These are phyloP conservation scores for Balamuthia mandrillaris DNA, from an alignment of 208 protist genomes.

Conservation along the genomic window DNA sequence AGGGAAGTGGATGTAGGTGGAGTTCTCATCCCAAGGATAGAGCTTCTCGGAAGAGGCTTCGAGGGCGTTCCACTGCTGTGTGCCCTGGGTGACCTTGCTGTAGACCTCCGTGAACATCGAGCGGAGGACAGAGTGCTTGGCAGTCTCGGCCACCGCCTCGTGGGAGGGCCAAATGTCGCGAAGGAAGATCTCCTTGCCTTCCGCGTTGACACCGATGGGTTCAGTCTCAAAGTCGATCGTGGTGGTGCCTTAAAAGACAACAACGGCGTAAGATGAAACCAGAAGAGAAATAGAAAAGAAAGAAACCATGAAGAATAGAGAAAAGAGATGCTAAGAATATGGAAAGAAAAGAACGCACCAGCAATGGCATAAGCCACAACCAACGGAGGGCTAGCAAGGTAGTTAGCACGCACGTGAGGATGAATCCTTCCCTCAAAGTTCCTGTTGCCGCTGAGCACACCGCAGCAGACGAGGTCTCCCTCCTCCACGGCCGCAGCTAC, in stretches of 20 bases:
- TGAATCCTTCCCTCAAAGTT: slow-evolving; percentile 95
- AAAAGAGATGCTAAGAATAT: no score
- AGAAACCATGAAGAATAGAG: no score
- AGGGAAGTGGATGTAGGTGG: slow-evolving; percentile 92
- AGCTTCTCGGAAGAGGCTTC: slow-evolving; percentile 76
- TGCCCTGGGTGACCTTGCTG: slow-evolving; percentile 78
- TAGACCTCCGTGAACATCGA: slow-evolving; percentile 88
- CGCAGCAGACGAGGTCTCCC: slow-evolving; percentile 86
- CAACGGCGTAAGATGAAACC: no score
- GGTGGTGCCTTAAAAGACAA: no score
- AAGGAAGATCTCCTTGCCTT: slow-evolving; percentile 88
- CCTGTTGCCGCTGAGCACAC: slow-evolving; percentile 92
- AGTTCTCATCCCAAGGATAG: slow-evolving; percentile 89
- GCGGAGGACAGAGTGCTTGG: slow-evolving; percentile 80
- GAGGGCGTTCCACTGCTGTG: slow-evolving; percentile 85
- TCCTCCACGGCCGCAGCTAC: slow-evolving; percentile 78
- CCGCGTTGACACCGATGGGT: slow-evolving; percentile 69
- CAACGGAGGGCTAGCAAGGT: slow-evolving; percentile 90
- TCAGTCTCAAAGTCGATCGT: slow-evolving; percentile 87
- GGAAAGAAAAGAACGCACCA: slow-evolving; percentile 79
- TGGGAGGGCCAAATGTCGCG: slow-evolving; percentile 92
- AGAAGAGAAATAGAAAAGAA: no score
- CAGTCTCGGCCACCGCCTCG: slow-evolving; percentile 77
- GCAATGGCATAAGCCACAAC: slow-evolving; percentile 92
- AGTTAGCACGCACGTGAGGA: slow-evolving; percentile 87